These are phyloP conservation scores for Trichoderma virens DNA, from an alignment of 495 filamentous ascomycete species.

Conservation along the genomic window DNA sequence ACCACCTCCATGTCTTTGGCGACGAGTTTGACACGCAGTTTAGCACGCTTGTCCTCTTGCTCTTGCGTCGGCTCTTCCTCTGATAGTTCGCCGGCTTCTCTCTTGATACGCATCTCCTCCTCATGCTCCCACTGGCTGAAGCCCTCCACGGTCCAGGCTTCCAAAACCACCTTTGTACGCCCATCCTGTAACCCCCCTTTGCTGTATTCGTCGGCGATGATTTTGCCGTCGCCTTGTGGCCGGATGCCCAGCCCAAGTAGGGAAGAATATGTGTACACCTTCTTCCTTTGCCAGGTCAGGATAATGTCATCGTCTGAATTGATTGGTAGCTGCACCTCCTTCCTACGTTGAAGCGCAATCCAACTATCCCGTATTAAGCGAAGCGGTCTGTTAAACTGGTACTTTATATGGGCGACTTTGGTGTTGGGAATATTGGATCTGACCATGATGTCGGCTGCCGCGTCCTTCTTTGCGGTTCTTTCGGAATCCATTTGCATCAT, in stretches of 20 bases:
- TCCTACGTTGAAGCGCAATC: not conserved
- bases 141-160: constrained; percentile 6
- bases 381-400: not conserved
- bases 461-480: not conserved
- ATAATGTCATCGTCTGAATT: not conserved
- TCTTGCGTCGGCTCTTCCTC: not conserved
- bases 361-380: constrained; percentile 6
- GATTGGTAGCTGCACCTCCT: not conserved
- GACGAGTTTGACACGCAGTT: constrained; percentile 7
- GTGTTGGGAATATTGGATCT: constrained; percentile 3
- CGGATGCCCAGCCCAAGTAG: constrained; percentile 9
- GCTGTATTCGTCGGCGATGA: constrained; percentile 4
- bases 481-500: not conserved
- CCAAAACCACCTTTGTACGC: not conserved
- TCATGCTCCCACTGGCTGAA: constrained; percentile 2
- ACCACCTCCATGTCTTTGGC: constrained; percentile 7
- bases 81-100: not conserved
- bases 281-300: constrained; percentile 8
- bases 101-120: not conserved
- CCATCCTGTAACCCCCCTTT: not conserved
- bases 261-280: constrained; percentile 2
- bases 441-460: constrained; percentile 3
- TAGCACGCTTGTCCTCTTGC: not conserved
- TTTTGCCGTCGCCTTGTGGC: constrained; percentile 1
- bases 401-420: not conserved